Base-by-base conservation (phyloP, 2,329 filamentous ascomycete species). In the Epichloe amarillans region DNA sequence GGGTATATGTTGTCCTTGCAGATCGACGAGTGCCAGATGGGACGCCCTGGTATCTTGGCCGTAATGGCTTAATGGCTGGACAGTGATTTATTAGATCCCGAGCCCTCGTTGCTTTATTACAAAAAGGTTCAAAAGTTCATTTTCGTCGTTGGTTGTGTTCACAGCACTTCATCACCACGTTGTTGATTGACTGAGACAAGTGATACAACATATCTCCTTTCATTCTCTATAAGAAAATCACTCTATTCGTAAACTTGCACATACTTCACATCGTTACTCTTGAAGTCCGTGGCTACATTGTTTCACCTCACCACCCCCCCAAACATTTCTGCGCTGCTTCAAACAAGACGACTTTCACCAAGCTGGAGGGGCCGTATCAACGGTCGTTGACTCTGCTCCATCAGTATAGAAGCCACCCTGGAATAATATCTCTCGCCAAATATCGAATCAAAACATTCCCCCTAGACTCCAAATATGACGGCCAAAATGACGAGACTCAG, bases 401-500 rank as follows among this genome's bases (percentile, higher is more conserved):
- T 23, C 21, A 23, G 21, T 23, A 38, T 10, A 23, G 5, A 38
- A 5, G 17, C 12, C 17, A 46, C 33, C 2, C 23, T n/a, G 2
- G 11, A 11, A 12, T 41, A 19, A 23, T 4, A 30, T 30, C 38
- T 40, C 38, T 40, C 38, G 0, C 15, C 8, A 10, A 40, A 21
- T 3, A 12, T 43, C 21, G 21, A 10, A 43, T 11, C 14, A 11
- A 30, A 39, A 47, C 8, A 39, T 5, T 4, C 15, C 23, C 26
- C 26, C 23, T 5, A 5, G 17, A 2, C 36, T 12, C 14, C 26
- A 19, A 38, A 11, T 4, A 54, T 48, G 50, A 49, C 42, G 23
- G 23, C 50, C 42, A 50, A 51, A 39, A 48, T 44, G 51, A 58
- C 57, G 21, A 58, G 53, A 52, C 54, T 59, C 19, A 49, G 55